Conservation (phyloP, 2,329 filamentous ascomycete species). For the Aspergillus ochraceus region DNA sequence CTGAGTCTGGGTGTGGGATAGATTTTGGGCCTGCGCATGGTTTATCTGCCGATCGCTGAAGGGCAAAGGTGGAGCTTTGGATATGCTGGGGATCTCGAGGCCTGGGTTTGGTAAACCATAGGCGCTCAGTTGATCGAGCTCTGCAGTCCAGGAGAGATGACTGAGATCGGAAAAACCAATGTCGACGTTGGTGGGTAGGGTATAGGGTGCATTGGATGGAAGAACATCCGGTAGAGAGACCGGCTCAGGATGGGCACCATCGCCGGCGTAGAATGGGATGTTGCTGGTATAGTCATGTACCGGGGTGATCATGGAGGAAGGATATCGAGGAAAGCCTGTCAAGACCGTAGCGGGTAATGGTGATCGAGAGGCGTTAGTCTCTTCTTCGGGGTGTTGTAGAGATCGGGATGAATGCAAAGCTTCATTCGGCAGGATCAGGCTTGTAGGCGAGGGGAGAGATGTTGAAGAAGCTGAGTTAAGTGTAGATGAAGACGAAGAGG, state of each 20-base stretch:
- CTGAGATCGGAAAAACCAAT: not conserved
- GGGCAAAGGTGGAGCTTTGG: not conserved
- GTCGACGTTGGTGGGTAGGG: not conserved
- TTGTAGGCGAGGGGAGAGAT: conserved; percentile 22
- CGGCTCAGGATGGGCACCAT: not conserved
- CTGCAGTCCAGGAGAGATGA: conserved; percentile 11
- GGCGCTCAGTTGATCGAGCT: conserved; percentile 8
- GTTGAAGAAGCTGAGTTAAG: conserved; percentile 29
- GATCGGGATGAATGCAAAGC: conserved; percentile 26
- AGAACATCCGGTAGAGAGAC: not conserved
- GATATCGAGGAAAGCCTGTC: not conserved
- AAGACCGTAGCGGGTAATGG: not conserved
- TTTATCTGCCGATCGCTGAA: not conserved
- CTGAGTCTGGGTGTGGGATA: not conserved
- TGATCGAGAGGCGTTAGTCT: not conserved
- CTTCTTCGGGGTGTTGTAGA: not conserved
- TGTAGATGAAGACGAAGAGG: conserved; percentile 11
- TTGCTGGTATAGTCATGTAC: not conserved
- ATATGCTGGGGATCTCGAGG: not conserved
- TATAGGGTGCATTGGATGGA: not conserved
- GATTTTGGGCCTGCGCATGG: not conserved
- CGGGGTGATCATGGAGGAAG: not conserved
- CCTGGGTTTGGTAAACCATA: not conserved
- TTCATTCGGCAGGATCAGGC: conserved; percentile 5
- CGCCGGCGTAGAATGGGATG: not conserved